phyloP scores from a whole-genome alignment of 2,329 filamentous ascomycete genomes.

The Calonectria ilicicola region DNA sequence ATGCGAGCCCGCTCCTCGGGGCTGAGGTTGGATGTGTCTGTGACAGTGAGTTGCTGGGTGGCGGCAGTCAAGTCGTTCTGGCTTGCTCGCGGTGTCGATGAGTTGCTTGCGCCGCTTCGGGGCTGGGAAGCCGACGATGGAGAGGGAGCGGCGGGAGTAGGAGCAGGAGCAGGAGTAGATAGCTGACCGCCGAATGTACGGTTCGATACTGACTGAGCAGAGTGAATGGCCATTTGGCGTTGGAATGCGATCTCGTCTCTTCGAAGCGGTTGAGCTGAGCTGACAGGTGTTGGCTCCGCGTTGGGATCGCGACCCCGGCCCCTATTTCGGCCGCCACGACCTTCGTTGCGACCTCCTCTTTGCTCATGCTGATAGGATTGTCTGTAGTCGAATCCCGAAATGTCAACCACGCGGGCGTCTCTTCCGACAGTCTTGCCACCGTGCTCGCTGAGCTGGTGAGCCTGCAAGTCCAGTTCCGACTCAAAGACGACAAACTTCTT shows the following conservation, averaged over 20 bases:
- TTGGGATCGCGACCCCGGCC: constrained; percentile 86
- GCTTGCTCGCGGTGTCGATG: constrained; percentile 38
- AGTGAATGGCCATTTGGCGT: constrained; percentile 91
- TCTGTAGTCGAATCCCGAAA: constrained; percentile 86
- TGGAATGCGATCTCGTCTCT: constrained; percentile 93
- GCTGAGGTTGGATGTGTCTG: constrained; percentile 65
- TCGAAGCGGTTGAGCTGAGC: constrained; percentile 82
- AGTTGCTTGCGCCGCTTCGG: constrained; percentile 31
- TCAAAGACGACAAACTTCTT: constrained; percentile 99
- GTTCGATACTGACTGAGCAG: constrained; percentile 81
- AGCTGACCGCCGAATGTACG: constrained; percentile 89
- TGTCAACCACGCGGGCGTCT: constrained; percentile 87
- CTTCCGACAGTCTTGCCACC: constrained; percentile 86
- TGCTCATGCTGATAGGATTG: constrained; percentile 75
- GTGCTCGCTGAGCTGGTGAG: constrained; percentile 88
- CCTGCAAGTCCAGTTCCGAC: constrained; percentile 94
- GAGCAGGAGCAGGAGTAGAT: constrained; percentile 54
- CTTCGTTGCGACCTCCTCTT: constrained; percentile 55
- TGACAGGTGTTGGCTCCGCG: constrained; percentile 80
- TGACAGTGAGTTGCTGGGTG: constrained; percentile 64
- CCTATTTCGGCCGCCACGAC: constrained; percentile 63
- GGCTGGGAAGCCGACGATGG: constrained; percentile 37
- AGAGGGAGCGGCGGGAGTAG: constrained; percentile 38
- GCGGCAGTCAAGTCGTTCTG: constrained; percentile 45
- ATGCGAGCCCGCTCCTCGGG: constrained; percentile 85